These are phyloP conservation scores for Zoysia pacifica DNA, from an alignment of 176 grass and related monocot genomes.

Conservation along the genomic window DNA sequence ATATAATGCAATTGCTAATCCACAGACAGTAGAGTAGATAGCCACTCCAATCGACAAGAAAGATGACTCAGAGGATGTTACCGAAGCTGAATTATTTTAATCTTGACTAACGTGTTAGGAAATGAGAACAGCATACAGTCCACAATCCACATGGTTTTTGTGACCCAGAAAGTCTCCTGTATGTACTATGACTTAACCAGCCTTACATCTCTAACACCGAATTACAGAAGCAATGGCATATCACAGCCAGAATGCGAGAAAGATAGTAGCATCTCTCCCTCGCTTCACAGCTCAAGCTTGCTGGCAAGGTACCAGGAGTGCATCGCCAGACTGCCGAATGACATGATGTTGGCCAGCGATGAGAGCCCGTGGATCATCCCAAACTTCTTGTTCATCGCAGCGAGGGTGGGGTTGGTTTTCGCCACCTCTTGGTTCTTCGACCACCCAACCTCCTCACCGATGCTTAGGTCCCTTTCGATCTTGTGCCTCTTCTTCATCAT, in stretches of 20 bases:
- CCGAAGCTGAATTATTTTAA: too few relatives aligned
- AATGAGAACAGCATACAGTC: neutral
- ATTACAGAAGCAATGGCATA: neutral
- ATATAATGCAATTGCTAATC: too few relatives aligned
- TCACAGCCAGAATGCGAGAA: neutral
- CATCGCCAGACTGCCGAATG: slow-evolving; percentile 92
- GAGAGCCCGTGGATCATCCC: slow-evolving; percentile 97
- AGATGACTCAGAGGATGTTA: too few relatives aligned
- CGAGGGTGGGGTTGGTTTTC: slow-evolving; percentile 70
- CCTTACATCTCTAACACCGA: neutral
- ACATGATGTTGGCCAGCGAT: slow-evolving; percentile 87
- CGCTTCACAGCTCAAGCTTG: slow-evolving; percentile 75
- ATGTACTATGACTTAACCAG: neutral
- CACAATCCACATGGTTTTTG: neutral
- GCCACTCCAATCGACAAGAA: too few relatives aligned
- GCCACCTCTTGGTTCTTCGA: slow-evolving; percentile 86
- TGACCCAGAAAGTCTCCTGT: neutral
- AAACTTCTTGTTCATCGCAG: slow-evolving; percentile 92
- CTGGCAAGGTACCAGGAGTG: slow-evolving; percentile 92
- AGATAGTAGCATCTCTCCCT: neutral
- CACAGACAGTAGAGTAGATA: too few relatives aligned
- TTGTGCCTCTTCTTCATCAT: slow-evolving; percentile 99
- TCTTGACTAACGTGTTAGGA: neutral
- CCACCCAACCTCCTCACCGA: slow-evolving; percentile 91
- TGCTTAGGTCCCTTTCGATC: slow-evolving; percentile 81